Evolutionary conservation across 2,329 filamentous ascomycete species (phyloP).

Genomic region (Juglanconis oblonga): DNA sequence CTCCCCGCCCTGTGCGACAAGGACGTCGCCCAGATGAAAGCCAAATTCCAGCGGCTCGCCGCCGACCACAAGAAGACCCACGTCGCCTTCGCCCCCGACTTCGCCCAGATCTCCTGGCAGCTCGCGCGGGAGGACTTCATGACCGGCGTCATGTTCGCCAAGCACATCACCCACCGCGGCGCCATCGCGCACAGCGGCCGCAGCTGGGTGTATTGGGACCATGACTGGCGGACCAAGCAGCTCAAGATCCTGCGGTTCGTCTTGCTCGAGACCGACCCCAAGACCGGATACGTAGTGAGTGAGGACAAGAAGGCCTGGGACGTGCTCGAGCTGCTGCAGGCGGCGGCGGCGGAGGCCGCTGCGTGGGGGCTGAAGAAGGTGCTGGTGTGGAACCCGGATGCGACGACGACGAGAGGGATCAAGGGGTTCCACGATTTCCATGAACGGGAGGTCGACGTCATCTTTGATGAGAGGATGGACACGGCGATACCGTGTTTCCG

Average conservation of each 20-base stretch:
- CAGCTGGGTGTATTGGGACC: constrained; percentile 34
- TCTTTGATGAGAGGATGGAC: constrained; percentile 30
- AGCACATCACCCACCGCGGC: constrained; percentile 18
- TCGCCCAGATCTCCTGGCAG: constrained; percentile 31
- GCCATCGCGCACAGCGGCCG: constrained; percentile 25
- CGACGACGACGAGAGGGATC: constrained; percentile 27
- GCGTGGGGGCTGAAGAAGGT: constrained; percentile 31
- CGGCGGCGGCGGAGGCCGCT: constrained; percentile 32
- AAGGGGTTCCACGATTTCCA: constrained; percentile 36
- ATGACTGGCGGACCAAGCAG: constrained; percentile 30
- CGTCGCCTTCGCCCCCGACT: constrained; percentile 32
- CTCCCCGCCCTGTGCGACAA: constrained; percentile 25
- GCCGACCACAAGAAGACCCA: constrained; percentile 26
- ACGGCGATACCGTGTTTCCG: constrained; percentile 32
- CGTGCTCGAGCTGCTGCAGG: constrained; percentile 28
- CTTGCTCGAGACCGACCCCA: constrained; percentile 10
- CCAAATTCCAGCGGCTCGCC: constrained; percentile 21
- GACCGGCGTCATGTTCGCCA: constrained; percentile 22
- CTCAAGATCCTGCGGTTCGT: constrained; percentile 29
- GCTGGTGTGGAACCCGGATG: constrained; percentile 34
- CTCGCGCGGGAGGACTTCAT: constrained; percentile 29
- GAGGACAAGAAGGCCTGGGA: constrained; percentile 23
- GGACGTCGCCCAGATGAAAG: constrained; percentile 26
- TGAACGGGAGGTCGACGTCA: constrained; percentile 27
- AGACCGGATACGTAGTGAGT: constrained; percentile 9